phyloP scores from a whole-genome alignment of 805 yeast genomes.

The Starmerella khaoyaiensis region DNA sequence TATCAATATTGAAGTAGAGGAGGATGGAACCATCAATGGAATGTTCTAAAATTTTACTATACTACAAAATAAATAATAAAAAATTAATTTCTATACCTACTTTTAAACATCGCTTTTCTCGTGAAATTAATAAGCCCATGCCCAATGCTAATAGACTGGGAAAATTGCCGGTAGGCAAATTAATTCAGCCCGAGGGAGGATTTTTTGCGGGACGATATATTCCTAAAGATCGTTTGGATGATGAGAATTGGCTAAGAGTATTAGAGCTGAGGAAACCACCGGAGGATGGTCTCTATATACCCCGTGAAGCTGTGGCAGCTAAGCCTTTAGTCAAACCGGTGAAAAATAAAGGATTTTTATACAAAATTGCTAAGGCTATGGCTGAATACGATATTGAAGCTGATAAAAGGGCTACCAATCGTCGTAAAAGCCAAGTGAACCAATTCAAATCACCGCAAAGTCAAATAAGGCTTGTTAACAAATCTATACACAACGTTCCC shows the following conservation, averaged over 20 bases:
- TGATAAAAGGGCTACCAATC: not conserved
- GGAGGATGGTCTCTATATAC: constrained; percentile 19
- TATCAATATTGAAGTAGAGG: constrained; percentile 90
- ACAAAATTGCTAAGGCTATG: constrained; percentile 14
- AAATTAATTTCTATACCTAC: not conserved
- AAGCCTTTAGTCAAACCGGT: not conserved
- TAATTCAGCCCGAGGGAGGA: constrained; percentile 17
- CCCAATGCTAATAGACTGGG: too few relatives aligned
- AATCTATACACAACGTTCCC: not conserved
- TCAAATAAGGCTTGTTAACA: not conserved
- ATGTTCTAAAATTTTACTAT: constrained; percentile 45
- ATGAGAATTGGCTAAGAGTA: constrained; percentile 18
- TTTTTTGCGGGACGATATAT: constrained; percentile 18
- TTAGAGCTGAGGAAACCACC: constrained; percentile 20
- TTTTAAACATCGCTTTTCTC: too few relatives aligned
- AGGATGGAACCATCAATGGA: constrained; percentile 89
- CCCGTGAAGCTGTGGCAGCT: constrained; percentile 5
- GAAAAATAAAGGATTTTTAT: constrained; percentile 12
- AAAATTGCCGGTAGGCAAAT: constrained; percentile 14
- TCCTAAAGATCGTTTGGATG: constrained; percentile 15
- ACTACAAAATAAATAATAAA: not conserved
- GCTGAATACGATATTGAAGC: constrained; percentile 10
- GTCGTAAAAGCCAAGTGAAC: not conserved
- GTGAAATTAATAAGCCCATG: too few relatives aligned
- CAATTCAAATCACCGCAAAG: not conserved